Evolutionary conservation across 352 stramenopile genomes (phyloP).

Genomic region (Phytopythium chamaehyphon): DNA sequence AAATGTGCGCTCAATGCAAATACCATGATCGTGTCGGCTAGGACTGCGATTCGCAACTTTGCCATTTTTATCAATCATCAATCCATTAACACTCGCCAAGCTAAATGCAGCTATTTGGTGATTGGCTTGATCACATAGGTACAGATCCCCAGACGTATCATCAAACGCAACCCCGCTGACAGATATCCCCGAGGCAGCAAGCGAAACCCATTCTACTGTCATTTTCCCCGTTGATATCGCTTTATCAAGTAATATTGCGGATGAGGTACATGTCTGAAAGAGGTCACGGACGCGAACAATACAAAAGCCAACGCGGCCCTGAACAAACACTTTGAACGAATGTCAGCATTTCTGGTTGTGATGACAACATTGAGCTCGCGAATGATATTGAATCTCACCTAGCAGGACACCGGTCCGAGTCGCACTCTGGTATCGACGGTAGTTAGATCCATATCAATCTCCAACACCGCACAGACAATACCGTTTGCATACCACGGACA

Average conservation of each 20-base stretch:
- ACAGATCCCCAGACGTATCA: slow-evolving; percentile 53
- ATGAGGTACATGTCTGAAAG: slow-evolving; percentile 26
- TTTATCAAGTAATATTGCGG: neutral
- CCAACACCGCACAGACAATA: neutral
- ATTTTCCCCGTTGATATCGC: neutral
- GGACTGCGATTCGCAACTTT: neutral
- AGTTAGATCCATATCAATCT: neutral
- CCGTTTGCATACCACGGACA: slow-evolving; percentile 4
- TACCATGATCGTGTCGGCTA: neutral
- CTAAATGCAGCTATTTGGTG: slow-evolving; percentile 51
- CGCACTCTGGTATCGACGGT: neutral
- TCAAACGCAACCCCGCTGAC: slow-evolving; percentile 33
- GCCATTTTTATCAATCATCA: neutral
- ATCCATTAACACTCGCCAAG: slow-evolving; percentile 9
- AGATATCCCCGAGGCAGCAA: neutral
- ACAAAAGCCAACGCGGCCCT: slow-evolving; percentile 17
- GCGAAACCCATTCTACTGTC: neutral
- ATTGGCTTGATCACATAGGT: slow-evolving; percentile 43
- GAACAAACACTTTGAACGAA: slow-evolving; percentile 25
- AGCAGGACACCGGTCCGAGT: slow-evolving; percentile 15
- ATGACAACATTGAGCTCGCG: neutral
- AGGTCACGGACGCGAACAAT: slow-evolving; percentile 28
- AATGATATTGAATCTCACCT: neutral
- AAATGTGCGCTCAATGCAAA: slow-evolving; percentile 18
- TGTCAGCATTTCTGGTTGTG: neutral